phyloP scores from a whole-genome alignment of 208 protist species.

The Leptomonas seymouri region DNA sequence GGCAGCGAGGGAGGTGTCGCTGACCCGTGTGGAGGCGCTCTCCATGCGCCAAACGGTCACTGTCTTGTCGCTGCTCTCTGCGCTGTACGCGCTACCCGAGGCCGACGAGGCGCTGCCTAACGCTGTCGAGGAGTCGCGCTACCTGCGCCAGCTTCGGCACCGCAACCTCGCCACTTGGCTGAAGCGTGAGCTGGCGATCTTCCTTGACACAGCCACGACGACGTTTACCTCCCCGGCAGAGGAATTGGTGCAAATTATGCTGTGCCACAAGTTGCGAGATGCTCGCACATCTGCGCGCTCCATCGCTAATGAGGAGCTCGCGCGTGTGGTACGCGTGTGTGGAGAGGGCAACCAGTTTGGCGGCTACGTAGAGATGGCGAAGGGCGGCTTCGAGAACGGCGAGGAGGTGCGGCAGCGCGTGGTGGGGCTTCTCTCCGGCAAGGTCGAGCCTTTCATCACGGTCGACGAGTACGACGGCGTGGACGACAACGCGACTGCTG shows the following conservation, averaged over 20 bases:
- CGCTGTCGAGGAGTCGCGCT: constrained; percentile 69
- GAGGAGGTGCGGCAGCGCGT: constrained; percentile 69
- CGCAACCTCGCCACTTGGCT: constrained; percentile 80
- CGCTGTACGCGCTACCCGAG: constrained; percentile 86
- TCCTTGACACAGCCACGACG: constrained; percentile 23
- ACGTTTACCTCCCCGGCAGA: constrained; percentile 35
- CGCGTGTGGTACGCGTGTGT: constrained; percentile 76
- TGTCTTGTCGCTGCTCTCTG: constrained; percentile 64
- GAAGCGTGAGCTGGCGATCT: constrained; percentile 53
- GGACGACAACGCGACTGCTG: constrained; percentile 9
- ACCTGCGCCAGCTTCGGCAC: constrained; percentile 75
- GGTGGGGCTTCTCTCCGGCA: constrained; percentile 79
- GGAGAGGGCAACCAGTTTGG: constrained; percentile 89
- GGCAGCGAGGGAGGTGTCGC: constrained; percentile 12
- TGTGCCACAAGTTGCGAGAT: constrained; percentile 75
- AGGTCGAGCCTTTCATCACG: constrained; percentile 82
- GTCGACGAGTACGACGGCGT: constrained; percentile 56
- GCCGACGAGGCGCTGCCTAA: constrained; percentile 64
- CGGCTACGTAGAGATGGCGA: constrained; percentile 68
- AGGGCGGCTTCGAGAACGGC: constrained; percentile 44
- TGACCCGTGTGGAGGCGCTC: constrained; percentile 48
- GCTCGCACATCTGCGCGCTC: constrained; percentile 50
- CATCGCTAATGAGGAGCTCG: constrained; percentile 58
- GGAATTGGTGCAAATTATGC: constrained; percentile 75
- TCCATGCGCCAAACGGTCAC: constrained; percentile 63